Percentiles rank a stretch among this genome's conserved stretches.
phyloP scores from a whole-genome alignment of 441 rosid genomes.

The Kokia cookei region DNA sequence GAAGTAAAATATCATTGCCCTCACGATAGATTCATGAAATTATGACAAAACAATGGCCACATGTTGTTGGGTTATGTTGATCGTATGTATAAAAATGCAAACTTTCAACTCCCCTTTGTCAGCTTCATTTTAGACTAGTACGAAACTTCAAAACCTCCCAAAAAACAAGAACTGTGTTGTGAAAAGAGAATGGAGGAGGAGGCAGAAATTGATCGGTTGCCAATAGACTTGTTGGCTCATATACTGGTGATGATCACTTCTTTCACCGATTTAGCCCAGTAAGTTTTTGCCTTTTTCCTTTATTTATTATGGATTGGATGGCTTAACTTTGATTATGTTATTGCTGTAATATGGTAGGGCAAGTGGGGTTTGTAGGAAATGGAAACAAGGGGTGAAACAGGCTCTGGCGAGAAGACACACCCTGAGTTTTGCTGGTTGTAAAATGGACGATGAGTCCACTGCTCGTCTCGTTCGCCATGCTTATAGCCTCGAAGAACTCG shows the following conservation, averaged over 20 bases:
- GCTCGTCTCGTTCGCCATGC: slow-evolving; percentile 63
- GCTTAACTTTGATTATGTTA: background rate
- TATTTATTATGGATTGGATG: background rate
- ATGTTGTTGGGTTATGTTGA: slow-evolving; percentile 14
- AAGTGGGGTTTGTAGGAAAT: slow-evolving; percentile 75
- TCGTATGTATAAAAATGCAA: background rate
- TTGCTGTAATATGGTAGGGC: slow-evolving; percentile 34
- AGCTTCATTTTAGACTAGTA: background rate
- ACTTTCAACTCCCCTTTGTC: background rate
- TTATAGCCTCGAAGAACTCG: slow-evolving; percentile 77
- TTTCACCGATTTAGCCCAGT: slow-evolving; percentile 86
- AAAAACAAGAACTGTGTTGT: background rate
- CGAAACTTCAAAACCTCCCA: background rate
- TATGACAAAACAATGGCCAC: slow-evolving; percentile 53
- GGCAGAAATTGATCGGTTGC: slow-evolving; percentile 69
- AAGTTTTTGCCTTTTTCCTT: slow-evolving; percentile 8
- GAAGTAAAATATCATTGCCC: background rate
- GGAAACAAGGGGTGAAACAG: slow-evolving; percentile 76
- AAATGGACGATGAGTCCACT: slow-evolving; percentile 79
- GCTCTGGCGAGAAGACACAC: slow-evolving; percentile 57
- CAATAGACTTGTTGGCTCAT: slow-evolving; percentile 64
- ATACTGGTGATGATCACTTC: slow-evolving; percentile 54
- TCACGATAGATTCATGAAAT: slow-evolving; percentile 10
- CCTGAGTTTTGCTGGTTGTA: slow-evolving; percentile 74
- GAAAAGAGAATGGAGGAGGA: slow-evolving; percentile 34